Percentiles rank a stretch among this genome's conserved stretches.
Evolutionary conservation across 306 rosid genomes (phyloP).

Genomic region (Sicyos baderoa): DNA sequence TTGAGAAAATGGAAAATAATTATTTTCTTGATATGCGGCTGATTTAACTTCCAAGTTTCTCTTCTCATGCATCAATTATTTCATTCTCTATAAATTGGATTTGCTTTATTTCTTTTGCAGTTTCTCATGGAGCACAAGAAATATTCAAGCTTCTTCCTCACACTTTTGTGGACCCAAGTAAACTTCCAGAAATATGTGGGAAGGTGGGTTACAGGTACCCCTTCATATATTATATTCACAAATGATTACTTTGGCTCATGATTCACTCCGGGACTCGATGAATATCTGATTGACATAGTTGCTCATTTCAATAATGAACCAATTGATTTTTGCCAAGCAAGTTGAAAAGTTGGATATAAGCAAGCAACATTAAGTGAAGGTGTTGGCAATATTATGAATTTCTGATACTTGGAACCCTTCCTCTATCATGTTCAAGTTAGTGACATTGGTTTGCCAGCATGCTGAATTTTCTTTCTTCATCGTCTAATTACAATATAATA

Average conservation of each 20-base stretch:
- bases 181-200: conserved; percentile 44
- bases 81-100: conserved; percentile 4
- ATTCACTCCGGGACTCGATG: not conserved
- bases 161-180: conserved; percentile 64
- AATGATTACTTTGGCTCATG: not conserved
- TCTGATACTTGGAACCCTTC: not conserved
- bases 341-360: not conserved
- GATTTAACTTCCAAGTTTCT: conserved; percentile 9
- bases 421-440: not conserved
- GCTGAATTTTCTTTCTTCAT: not conserved
- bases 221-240: not conserved
- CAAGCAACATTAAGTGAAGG: conserved; percentile 4
- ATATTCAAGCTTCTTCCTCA: conserved; percentile 93
- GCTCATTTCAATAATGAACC: not conserved
- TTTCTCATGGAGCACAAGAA: conserved; percentile 83
- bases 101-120: conserved; percentile 35
- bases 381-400: conserved; percentile 5
- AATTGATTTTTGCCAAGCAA: not conserved
- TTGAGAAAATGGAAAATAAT: not conserved
- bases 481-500: not conserved
- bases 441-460: not conserved
- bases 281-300: not conserved
- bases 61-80: conserved; percentile 9
- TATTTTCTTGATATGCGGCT: not conserved
- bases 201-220: conserved; percentile 31